Percentiles rank a stretch among this genome's conserved stretches.
phyloP scores from a whole-genome alignment of 768 basidiomycete genomes.

The Rhodocollybia butyracea region DNA sequence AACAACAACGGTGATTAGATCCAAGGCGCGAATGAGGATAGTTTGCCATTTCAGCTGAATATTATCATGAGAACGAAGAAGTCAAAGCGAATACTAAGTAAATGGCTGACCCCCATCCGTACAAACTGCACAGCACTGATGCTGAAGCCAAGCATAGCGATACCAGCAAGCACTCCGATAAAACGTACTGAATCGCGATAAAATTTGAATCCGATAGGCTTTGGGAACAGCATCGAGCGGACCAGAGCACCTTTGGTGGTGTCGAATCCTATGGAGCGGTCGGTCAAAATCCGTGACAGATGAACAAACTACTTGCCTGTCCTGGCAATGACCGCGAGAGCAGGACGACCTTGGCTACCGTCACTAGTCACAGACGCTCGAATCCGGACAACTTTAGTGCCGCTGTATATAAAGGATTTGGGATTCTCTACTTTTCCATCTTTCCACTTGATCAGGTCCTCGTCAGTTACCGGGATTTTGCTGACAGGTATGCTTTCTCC shows the following conservation, averaged over 20 bases:
- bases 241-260: constrained; percentile 97
- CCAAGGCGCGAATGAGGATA: constrained; percentile 87
- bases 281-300: background rate
- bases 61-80: background rate
- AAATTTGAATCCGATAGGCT: constrained; percentile 98
- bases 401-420: constrained; percentile 85
- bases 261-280: constrained; percentile 68
- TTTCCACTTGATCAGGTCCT: constrained; percentile 68
- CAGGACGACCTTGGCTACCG: constrained; percentile 51
- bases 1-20: constrained; percentile 95
- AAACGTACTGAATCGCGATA: constrained; percentile 91
- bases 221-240: constrained; percentile 97
- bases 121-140: constrained; percentile 92
- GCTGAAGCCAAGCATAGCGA: constrained; percentile 89
- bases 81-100: constrained; percentile 1
- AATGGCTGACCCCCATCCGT: constrained; percentile 68
- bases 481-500: constrained; percentile 98
- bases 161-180: constrained; percentile 86
- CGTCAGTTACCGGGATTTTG: constrained; percentile 82
- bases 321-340: constrained; percentile 79
- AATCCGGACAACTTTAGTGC: constrained; percentile 87
- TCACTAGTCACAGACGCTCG: constrained; percentile 58
- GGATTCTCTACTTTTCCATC: constrained; percentile 68
- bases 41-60: constrained; percentile 82
- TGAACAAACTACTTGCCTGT: constrained; percentile 53